Base-by-base conservation (phyloP, 495 filamentous ascomycete species). In the Halenospora varia region DNA sequence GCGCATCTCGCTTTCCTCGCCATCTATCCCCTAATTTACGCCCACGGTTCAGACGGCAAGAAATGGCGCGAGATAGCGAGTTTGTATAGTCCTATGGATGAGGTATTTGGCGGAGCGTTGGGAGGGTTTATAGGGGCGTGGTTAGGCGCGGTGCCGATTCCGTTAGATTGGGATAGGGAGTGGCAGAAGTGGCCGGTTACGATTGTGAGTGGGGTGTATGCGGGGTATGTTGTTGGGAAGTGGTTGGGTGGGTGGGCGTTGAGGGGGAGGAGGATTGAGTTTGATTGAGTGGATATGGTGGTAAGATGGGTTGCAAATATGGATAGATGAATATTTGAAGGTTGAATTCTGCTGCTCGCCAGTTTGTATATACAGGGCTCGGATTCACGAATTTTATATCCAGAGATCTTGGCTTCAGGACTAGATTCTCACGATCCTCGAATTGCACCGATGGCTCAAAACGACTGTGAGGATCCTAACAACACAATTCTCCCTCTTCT, bases 161-260 rank as follows among this genome's bases (percentile, higher is more conserved):
- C 94, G 18, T 74, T 98, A 60, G 94, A 97, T 69, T 97, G 92
- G 90, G 90, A 77, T 65, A 85, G 94, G 19, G 92, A 96, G 61
- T 98, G 94, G 94, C 94, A 98, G 79, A 89, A 88, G 68, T 98
- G 91, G 86, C 94, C 94, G 2, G 88, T 97, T 26, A 97, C 94
- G 0, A 89, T 98, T 53, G 66, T 92, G 1, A 77, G 77, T 0
- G 89, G 89, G 9, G 83, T 82, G 10, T 90, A 90, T 72, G 63
- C 82, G 18, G 89, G 89, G 3, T 88, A 78, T 69, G 76, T 74
- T 3, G 54, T 84, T 20, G 87, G 89, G 11, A 83, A 85, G 55
- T 61, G 83, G 53, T 59, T 79, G 3, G 85, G 86, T 18, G 77
- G 80, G n/a, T 75, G 75, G 40, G 51, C 82, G 35, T 59, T 85